phyloP scores from a whole-genome alignment of 1,139 yeast genomes.

The Blastobotrys malaysiensis region DNA sequence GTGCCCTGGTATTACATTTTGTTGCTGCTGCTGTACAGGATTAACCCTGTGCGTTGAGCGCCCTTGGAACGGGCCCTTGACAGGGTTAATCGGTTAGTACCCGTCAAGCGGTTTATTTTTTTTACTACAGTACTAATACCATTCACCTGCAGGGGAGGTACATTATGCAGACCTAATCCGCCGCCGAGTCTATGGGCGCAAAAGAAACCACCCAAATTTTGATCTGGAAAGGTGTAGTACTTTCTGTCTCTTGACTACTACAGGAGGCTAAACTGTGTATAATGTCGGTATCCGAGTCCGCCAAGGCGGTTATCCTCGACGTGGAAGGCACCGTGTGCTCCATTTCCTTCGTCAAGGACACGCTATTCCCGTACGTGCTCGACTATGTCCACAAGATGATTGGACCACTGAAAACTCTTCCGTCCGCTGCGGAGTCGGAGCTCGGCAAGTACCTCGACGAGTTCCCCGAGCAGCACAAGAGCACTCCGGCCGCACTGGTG shows the following conservation, averaged over 20 bases:
- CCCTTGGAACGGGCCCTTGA: not conserved
- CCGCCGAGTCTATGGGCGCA: not conserved
- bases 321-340: constrained; percentile 94
- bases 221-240: no score
- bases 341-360: constrained; percentile 76
- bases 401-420: constrained; percentile 20
- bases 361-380: constrained; percentile 43
- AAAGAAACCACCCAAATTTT: not conserved
- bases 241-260: no score
- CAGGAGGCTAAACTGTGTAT: no score
- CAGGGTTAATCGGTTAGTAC: not conserved
- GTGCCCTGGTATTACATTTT: no score
- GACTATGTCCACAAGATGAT: constrained; percentile 22
- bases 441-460: constrained; percentile 34
- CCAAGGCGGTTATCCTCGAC: constrained; percentile 48
- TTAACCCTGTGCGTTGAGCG: not conserved
- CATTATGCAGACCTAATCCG: not conserved
- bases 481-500: constrained; percentile 32
- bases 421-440: constrained; percentile 3
- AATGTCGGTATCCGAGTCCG: no score
- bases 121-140: not conserved
- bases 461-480: constrained; percentile 41
- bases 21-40: no score
- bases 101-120: not conserved
- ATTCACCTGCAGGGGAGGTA: not conserved